Evolutionary conservation across 805 yeast genomes (phyloP).

Genomic region (Yarrowia sp.): DNA sequence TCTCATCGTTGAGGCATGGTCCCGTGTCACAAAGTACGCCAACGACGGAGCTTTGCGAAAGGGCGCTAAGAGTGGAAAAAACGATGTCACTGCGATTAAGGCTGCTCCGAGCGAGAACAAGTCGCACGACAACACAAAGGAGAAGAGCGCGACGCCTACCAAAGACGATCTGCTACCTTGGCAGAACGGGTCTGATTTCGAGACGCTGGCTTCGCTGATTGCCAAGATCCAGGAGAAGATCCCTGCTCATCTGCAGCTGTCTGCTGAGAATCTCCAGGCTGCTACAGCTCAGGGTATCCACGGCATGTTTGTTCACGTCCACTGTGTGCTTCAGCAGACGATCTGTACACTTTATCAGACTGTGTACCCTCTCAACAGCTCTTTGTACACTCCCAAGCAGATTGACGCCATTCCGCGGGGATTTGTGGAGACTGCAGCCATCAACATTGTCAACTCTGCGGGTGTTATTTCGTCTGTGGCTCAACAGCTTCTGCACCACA

Average conservation of each 20-base stretch:
- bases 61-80: conserved; percentile 38
- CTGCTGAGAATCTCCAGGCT: conserved; percentile 3
- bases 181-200: conserved; percentile 34
- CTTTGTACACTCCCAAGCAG: not conserved
- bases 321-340: conserved; percentile 37
- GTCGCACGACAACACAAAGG: not conserved
- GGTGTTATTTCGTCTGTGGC: conserved; percentile 37
- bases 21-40: conserved; percentile 31
- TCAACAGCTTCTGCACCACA: conserved; percentile 34
- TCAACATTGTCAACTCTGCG: conserved; percentile 38
- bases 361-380: conserved; percentile 36
- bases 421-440: conserved; percentile 37
- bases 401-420: conserved; percentile 33
- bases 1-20: conserved; percentile 31
- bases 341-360: conserved; percentile 37
- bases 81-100: conserved; percentile 31
- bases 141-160: not conserved
- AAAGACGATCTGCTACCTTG: conserved; percentile 1
- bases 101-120: not conserved
- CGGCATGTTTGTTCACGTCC: conserved; percentile 39
- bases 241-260: conserved; percentile 19
- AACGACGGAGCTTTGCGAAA: conserved; percentile 26
- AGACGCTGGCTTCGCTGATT: not conserved
- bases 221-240: conserved; percentile 21
- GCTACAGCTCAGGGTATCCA: not conserved